Evolutionary conservation across 2,329 filamentous ascomycete genomes (phyloP), one percentile per base, ranked within the genome.

Genomic region (Colletotrichum gloeosporioides): DNA sequence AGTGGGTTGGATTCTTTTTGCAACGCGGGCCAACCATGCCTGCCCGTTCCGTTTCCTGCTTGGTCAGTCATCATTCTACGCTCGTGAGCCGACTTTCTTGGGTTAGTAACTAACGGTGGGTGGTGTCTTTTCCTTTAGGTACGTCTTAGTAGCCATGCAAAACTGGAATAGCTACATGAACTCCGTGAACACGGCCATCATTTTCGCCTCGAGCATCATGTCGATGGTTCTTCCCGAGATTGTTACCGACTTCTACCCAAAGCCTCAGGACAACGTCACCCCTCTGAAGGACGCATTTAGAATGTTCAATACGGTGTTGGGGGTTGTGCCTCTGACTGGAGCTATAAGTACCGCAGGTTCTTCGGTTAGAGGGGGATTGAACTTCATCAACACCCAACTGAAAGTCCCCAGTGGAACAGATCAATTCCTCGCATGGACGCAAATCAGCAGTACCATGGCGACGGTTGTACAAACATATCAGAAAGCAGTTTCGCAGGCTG

Each of bases 141-240:
- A 73, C 32, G 71, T 61, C 39, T 49, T 70, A 8, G 71, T 74
- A 9, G 65, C 71, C 29, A 31, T 74, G 16, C 71, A 74, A n/a
- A 74, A 74, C 71, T 70, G 71, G 71, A 74, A 74, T 59, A 74
- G 59, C 71, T 74, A 74, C 66, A 74, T 78, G 34, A 61, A 77
- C 64, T 76, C 65, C 27, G 59, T 73, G 55, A 72, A 73, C 73
- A 74, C 69, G 2, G 73, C 76, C 59, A 61, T 78, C 53, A 69
- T 27, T n/a, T 75, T 75, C 39, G 71, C 76, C 34, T 75, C 68
- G 6, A 77, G 68, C 69, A 78, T 78, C 53, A 31, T 78, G 32
- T 57, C 61, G 22, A 68, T 75, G 29, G 66, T 49, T 18, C 73
- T 78, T 8, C 76, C 70, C n/a, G 71, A 57, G 6, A 73, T 78